A percentile compares a stretch with the other conserved stretches of the same genome.
Evolutionary conservation across 805 yeast genomes (phyloP).

Genomic region (Diddensiella santjacobensis): DNA sequence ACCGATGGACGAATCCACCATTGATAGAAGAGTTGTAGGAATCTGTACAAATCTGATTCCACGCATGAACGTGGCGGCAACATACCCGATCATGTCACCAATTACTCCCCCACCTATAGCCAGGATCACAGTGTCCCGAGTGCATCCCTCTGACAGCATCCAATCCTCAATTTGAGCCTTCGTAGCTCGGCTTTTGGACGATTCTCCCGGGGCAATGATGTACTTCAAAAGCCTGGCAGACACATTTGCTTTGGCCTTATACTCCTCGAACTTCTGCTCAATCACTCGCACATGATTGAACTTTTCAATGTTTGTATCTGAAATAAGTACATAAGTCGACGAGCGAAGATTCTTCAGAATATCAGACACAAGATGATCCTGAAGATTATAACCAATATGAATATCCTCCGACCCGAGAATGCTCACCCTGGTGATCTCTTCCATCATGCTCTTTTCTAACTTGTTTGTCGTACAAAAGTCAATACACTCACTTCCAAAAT

Average conservation of each 20-base stretch:
- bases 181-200: conserved; percentile 80
- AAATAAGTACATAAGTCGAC: conserved; percentile 87
- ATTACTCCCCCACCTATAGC: conserved; percentile 99
- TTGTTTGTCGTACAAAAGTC: too few relatives aligned
- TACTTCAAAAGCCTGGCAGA: conserved; percentile 65
- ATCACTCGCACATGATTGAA: conserved; percentile 39
- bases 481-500: neutral
- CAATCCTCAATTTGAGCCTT: conserved; percentile 93
- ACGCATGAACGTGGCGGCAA: conserved; percentile 99
- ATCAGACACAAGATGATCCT: conserved; percentile 66
- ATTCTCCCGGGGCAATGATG: conserved; percentile 87
- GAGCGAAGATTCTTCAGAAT: conserved; percentile 61
- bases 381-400: conserved; percentile 85
- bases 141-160: conserved; percentile 76
- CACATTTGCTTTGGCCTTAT: conserved; percentile 9
- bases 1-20: conserved; percentile 98
- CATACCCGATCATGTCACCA: conserved; percentile 98
- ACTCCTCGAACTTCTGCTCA: conserved; percentile 53
- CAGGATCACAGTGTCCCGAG: conserved; percentile 89
- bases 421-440: conserved; percentile 19
- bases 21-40: conserved; percentile 89
- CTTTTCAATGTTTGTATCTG: conserved; percentile 69
- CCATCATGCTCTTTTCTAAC: neutral
- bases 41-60: conserved; percentile 92
- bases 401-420: conserved; percentile 70